These are phyloP conservation scores for Abelmoschus esculentus DNA, from an alignment of 345 rosid species.

Conservation along the genomic window DNA sequence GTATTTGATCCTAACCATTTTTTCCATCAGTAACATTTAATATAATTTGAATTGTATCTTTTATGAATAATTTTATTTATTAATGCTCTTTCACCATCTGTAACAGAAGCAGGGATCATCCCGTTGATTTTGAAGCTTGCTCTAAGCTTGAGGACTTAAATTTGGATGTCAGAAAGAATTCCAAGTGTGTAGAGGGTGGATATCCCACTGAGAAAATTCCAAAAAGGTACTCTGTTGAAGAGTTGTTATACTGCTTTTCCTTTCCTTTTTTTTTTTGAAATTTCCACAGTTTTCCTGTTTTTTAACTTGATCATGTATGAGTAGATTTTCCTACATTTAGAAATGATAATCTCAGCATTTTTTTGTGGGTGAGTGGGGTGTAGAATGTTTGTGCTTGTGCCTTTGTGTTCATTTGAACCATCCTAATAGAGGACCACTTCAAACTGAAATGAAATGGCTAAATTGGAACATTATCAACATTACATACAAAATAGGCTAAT, in stretches of 20 bases:
- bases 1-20: not conserved
- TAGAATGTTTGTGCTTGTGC: not conserved
- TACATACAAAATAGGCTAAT: not conserved
- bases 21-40: not conserved
- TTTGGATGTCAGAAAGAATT: conserved; percentile 55
- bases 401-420: not conserved
- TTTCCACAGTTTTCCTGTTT: not conserved
- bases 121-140: conserved; percentile 61
- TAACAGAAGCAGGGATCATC: conserved; percentile 35
- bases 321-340: not conserved
- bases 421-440: not conserved
- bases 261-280: not conserved
- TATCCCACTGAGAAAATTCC: conserved; percentile 20
- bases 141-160: conserved; percentile 66
- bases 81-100: conserved; percentile 9
- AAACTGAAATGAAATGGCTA: not conserved
- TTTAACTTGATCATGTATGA: not conserved
- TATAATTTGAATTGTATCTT: not conserved
- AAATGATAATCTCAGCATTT: not conserved
- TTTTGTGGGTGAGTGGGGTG: not conserved
- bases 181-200: conserved; percentile 27
- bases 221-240: conserved; percentile 31
- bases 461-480: not conserved
- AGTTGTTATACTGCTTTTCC: not conserved
- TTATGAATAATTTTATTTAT: conserved; percentile 1